Conservation (phyloP, 2,329 filamentous ascomycete genomes). For the Clonostachys sp. region DNA sequence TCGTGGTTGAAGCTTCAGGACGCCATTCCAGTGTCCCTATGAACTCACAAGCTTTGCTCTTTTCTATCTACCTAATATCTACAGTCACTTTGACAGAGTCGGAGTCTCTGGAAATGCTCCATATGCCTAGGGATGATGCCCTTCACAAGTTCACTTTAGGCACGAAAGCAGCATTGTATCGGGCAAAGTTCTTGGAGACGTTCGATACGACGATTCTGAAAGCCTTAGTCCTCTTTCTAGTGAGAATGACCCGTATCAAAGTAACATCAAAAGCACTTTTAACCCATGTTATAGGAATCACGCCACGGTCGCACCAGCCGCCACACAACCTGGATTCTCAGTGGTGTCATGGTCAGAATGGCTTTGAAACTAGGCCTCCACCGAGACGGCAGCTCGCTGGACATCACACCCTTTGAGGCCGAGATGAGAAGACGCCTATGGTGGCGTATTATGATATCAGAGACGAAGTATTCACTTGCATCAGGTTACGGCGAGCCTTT, state of each 20-base stretch:
- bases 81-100: constrained; percentile 49
- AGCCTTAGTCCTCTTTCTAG: constrained; percentile 53
- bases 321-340: constrained; percentile 56
- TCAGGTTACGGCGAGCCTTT: constrained; percentile 47
- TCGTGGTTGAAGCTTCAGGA: constrained; percentile 57
- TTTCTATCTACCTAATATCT: constrained; percentile 61
- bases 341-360: constrained; percentile 58
- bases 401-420: constrained; percentile 50
- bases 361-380: constrained; percentile 63
- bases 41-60: constrained; percentile 57
- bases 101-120: constrained; percentile 51
- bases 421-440: constrained; percentile 58
- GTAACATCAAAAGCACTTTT: no score
- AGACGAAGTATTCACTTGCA: constrained; percentile 50
- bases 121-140: constrained; percentile 42
- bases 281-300: constrained; percentile 34
- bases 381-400: constrained; percentile 45
- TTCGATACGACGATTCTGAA: constrained; percentile 57
- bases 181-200: constrained; percentile 52
- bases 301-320: constrained; percentile 54
- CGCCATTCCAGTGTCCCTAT: constrained; percentile 50
- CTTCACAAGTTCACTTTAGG: constrained; percentile 47
- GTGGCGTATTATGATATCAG: constrained; percentile 54
- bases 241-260: constrained; percentile 22
- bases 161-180: constrained; percentile 42